phyloP scores from a whole-genome alignment of 106 monocot genomes.

The Ottelia alismoides region DNA sequence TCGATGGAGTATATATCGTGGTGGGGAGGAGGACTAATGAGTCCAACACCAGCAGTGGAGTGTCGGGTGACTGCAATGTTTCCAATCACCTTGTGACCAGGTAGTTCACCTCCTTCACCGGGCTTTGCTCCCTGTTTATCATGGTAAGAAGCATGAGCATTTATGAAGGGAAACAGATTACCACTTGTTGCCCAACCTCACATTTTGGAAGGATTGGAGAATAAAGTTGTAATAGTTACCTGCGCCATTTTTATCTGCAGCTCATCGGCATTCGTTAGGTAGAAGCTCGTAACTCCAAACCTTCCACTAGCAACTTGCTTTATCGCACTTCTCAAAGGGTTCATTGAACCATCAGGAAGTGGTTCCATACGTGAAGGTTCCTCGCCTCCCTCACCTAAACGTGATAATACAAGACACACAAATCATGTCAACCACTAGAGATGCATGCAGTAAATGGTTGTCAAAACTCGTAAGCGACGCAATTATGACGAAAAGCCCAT shows the following conservation, averaged over 20 bases:
- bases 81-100: slow-evolving; percentile 91
- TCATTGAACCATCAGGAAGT: slow-evolving; percentile 63
- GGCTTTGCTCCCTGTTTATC: slow-evolving; percentile 81
- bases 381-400: slow-evolving; percentile 98
- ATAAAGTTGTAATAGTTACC: slow-evolving; percentile 48
- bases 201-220: too few relatives aligned
- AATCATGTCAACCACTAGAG: too few relatives aligned
- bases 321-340: slow-evolving; percentile 83
- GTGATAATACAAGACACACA: too few relatives aligned
- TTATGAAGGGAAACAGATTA: too few relatives aligned
- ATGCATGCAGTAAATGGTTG: background rate
- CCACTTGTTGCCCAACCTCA: too few relatives aligned
- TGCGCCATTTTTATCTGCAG: slow-evolving; percentile 99
- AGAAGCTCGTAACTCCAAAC: slow-evolving; percentile 91
- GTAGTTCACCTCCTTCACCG: slow-evolving; percentile 96
- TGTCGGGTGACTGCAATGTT: slow-evolving; percentile 88
- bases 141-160: slow-evolving; percentile 1
- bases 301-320: slow-evolving; percentile 98
- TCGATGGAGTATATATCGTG: slow-evolving; percentile 98
- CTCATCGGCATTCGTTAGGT: slow-evolving; percentile 94
- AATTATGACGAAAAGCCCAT: background rate
- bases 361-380: slow-evolving; percentile 77
- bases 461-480: background rate
- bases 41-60: slow-evolving; percentile 88
- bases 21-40: slow-evolving; percentile 93